phyloP scores from a whole-genome alignment of 108 stramenopile species.

The Nannochloropsis oceanica region DNA sequence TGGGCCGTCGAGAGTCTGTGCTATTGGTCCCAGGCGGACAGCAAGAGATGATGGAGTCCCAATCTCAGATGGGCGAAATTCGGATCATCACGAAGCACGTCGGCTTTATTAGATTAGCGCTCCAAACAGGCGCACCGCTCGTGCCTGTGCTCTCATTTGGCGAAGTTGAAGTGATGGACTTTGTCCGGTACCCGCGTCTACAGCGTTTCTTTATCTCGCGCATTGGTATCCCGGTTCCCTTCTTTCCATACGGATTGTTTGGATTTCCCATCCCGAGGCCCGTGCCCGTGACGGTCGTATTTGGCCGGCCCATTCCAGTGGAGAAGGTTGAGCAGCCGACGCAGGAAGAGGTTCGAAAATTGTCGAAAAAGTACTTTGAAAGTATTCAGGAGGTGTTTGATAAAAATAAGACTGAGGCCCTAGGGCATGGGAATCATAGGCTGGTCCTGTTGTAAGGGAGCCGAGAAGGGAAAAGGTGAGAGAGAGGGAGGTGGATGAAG shows the following conservation, averaged over 20 bases:
- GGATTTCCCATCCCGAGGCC: conserved; percentile 1
- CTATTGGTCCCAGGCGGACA: not conserved
- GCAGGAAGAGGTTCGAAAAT: not conserved
- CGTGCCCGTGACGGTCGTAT: not conserved
- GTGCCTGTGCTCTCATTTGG: conserved; percentile 1
- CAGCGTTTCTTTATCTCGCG: not conserved
- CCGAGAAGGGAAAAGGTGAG: not conserved
- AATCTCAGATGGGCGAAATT: not conserved
- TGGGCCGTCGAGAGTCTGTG: not conserved
- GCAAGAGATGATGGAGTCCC: not conserved
- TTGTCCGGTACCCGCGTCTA: not conserved
- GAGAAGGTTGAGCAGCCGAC: not conserved
- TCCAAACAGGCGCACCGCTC: not conserved
- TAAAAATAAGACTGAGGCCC: not conserved
- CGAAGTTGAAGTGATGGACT: not conserved
- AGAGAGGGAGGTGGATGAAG: not conserved
- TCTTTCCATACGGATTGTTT: not conserved
- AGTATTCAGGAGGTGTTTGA: not conserved
- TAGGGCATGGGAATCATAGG: not conserved
- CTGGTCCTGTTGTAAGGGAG: not conserved
- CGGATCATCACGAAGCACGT: not conserved
- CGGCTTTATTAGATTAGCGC: not conserved
- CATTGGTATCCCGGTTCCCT: not conserved
- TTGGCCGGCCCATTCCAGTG: not conserved
- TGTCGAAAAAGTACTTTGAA: not conserved